Evolutionary conservation across 2,329 filamentous ascomycete genomes (phyloP).

Genomic region (Cladosporium oxysporum): DNA sequence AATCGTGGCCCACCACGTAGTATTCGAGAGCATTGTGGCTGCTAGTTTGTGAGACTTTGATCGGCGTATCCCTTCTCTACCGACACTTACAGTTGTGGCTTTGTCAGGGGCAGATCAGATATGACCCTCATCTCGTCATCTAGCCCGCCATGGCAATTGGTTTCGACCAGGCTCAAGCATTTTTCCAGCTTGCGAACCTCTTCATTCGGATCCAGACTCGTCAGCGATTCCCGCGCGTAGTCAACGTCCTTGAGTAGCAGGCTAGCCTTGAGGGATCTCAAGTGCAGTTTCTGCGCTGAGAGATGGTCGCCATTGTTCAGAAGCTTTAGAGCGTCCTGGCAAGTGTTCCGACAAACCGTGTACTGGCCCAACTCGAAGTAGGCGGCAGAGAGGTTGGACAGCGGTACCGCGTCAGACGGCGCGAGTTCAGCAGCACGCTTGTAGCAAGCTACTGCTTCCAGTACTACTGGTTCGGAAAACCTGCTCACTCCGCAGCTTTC

Average conservation of each 20-base stretch:
- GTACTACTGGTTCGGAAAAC: no score
- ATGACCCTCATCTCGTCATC: constrained; percentile 19
- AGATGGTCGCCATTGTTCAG: constrained; percentile 16
- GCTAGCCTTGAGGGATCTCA: background rate
- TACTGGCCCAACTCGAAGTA: constrained; percentile 27
- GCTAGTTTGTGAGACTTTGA: background rate
- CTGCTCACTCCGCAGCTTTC: no score
- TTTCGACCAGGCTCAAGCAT: background rate
- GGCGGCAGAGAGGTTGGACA: constrained; percentile 25
- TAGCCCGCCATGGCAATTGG: background rate
- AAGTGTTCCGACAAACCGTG: constrained; percentile 1
- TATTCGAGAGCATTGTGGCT: constrained; percentile 19
- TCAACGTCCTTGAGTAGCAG: background rate
- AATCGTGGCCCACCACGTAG: constrained; percentile 22
- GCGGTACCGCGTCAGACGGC: constrained; percentile 22
- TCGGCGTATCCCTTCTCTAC: background rate
- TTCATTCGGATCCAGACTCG: background rate
- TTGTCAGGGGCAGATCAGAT: constrained; percentile 20
- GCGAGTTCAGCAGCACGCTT: constrained; percentile 22
- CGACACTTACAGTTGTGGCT: constrained; percentile 21
- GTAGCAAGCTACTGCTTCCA: constrained; percentile 24
- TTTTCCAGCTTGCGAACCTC: background rate
- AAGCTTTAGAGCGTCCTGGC: constrained; percentile 19
- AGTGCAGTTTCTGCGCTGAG: constrained; percentile 22
- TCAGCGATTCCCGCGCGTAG: background rate